Conservation (phyloP, 1,284 basidiomycete genomes). For the Grifola frondosa region DNA sequence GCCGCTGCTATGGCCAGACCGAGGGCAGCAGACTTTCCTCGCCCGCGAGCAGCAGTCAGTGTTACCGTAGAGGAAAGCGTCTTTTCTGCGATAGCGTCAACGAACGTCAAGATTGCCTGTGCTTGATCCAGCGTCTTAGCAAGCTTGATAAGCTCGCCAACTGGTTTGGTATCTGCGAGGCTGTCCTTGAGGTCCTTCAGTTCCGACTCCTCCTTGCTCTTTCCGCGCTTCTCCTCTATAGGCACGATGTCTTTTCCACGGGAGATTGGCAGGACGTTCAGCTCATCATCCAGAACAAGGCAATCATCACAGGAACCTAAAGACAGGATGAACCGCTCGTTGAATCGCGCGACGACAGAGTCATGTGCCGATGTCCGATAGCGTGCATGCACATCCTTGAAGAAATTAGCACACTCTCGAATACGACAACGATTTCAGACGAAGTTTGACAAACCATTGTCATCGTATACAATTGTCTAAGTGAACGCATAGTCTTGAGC, state of each 20-base stretch:
- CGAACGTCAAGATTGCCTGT: constrained; percentile 88
- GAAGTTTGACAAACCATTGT: constrained; percentile 75
- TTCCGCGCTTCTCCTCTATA: constrained; percentile 56
- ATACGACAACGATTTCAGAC: not conserved
- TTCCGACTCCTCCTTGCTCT: constrained; percentile 62
- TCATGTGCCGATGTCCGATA: constrained; percentile 92
- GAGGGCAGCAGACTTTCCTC: constrained; percentile 96
- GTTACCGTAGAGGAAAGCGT: constrained; percentile 94
- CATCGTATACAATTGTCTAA: constrained; percentile 94
- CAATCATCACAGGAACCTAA: constrained; percentile 90
- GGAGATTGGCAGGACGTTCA: constrained; percentile 97
- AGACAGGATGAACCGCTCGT: constrained; percentile 97
- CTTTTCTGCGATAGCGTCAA: constrained; percentile 90
- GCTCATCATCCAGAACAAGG: constrained; percentile 94
- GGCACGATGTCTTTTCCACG: constrained; percentile 90
- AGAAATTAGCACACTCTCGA: not conserved
- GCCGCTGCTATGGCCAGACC: constrained; percentile 94
- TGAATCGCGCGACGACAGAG: constrained; percentile 91
- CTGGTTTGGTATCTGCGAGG: constrained; percentile 82
- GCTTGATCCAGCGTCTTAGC: constrained; percentile 93
- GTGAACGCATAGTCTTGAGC: constrained; percentile 92
- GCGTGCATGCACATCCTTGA: constrained; percentile 88
- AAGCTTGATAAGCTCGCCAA: constrained; percentile 90
- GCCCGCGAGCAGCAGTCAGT: constrained; percentile 91
- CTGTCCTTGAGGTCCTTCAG: constrained; percentile 82